These are phyloP conservation scores for Mycena olivaceomarginata DNA, from an alignment of 768 basidiomycete genomes.

Conservation along the genomic window DNA sequence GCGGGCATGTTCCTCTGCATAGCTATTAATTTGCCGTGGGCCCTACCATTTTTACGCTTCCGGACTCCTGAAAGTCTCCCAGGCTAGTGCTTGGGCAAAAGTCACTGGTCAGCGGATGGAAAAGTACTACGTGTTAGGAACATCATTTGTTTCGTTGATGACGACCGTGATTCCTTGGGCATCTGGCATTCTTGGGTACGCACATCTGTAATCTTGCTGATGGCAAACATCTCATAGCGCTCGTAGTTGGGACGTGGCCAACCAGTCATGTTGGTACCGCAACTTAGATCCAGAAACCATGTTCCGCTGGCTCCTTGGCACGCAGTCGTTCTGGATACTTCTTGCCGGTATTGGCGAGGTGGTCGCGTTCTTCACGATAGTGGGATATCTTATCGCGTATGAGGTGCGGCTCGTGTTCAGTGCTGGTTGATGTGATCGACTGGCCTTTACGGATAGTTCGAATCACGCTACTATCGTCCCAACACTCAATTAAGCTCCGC, in stretches of 20 bases:
- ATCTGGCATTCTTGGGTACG: slow-evolving; percentile 1
- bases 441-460: slow-evolving; percentile 1
- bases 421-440: background rate
- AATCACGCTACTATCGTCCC: background rate
- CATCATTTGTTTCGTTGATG: background rate
- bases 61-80: background rate
- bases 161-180: background rate
- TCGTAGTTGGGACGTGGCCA: background rate
- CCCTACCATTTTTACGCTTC: background rate
- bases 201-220: background rate
- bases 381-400: slow-evolving; percentile 3
- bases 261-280: background rate
- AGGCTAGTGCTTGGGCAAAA: background rate
- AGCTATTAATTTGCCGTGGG: background rate
- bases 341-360: slow-evolving; percentile 1
- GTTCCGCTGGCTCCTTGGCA: slow-evolving; percentile 1
- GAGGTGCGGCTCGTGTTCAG: background rate
- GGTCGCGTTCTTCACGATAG: background rate
- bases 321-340: background rate
- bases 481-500: background rate
- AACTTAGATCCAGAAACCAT: background rate
- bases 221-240: background rate
- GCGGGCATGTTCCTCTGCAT: slow-evolving; percentile 2
- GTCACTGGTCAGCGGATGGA: slow-evolving; percentile 6
- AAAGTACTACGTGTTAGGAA: slow-evolving; percentile 1